phyloP scores from a whole-genome alignment of 257 asterid genomes.

The Schizonepeta tenuifolia region DNA sequence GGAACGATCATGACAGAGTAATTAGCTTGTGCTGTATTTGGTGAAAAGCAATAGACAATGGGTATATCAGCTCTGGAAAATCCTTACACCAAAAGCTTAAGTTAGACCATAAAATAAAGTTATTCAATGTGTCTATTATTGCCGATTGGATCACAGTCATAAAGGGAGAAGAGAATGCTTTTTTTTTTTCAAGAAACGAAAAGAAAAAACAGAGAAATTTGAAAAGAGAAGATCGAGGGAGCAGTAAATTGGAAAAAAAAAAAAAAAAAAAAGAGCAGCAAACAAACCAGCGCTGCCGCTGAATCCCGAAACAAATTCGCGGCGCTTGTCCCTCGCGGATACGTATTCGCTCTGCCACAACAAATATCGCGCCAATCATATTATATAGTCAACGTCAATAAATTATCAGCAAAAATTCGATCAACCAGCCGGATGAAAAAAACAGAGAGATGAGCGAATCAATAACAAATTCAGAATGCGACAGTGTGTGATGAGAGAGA shows the following conservation, averaged over 20 bases:
- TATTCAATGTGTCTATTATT: background rate
- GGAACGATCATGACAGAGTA: conserved; percentile 3
- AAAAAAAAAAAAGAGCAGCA: background rate
- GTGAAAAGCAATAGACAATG: background rate
- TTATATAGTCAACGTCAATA: background rate
- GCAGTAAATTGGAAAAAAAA: background rate
- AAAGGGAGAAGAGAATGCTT: no score
- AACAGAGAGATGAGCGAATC: background rate
- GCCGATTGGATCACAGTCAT: no score
- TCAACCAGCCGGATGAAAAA: conserved; percentile 7
- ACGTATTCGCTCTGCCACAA: conserved; percentile 90
- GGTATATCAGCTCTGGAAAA: background rate
- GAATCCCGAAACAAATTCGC: conserved; percentile 90
- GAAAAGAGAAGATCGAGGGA: background rate
- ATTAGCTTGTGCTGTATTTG: background rate
- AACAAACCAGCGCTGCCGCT: conserved; percentile 92
- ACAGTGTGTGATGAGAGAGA: conserved; percentile 24
- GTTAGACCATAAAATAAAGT: background rate
- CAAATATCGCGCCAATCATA: conserved; percentile 29
- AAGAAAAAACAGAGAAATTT: background rate
- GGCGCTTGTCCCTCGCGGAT: conserved; percentile 83
- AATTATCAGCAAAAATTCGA: conserved; percentile 3
- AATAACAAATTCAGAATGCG: background rate
- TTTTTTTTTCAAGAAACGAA: background rate
- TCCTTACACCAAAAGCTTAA: no score